A percentile compares a stretch with the other conserved stretches of the same genome.
These are phyloP conservation scores for Elsinoe necatrix DNA, from an alignment of 2,329 filamentous ascomycete species.

Conservation along the genomic window DNA sequence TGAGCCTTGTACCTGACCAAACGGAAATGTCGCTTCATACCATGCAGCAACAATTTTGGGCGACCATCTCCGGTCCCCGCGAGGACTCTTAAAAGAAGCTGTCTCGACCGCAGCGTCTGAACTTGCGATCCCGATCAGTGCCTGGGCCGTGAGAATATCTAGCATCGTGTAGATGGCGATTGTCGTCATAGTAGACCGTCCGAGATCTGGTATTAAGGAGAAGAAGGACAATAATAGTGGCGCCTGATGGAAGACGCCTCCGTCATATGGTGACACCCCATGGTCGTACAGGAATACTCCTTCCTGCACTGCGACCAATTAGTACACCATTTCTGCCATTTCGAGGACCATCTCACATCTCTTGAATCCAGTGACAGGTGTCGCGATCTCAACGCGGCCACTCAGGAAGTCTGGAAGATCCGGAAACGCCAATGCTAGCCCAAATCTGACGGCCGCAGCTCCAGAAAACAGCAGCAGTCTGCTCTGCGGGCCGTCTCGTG, in stretches of 20 bases:
- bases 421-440: constrained; percentile 74
- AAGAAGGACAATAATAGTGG: constrained; percentile 87
- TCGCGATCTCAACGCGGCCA: constrained; percentile 90
- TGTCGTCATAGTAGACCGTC: constrained; percentile 57
- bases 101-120: constrained; percentile 71
- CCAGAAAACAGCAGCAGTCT: constrained; percentile 62
- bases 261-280: constrained; percentile 94
- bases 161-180: constrained; percentile 71
- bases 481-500: constrained; percentile 38
- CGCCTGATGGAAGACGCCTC: constrained; percentile 72
- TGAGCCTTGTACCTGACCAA: not conserved
- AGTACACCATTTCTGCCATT: constrained; percentile 1
- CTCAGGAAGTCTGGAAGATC: constrained; percentile 76
- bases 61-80: constrained; percentile 66
- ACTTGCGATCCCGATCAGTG: constrained; percentile 68
- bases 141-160: constrained; percentile 74
- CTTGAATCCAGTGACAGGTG: constrained; percentile 96
- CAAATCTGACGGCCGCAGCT: constrained; percentile 68
- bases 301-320: constrained; percentile 66
- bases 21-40: too few species aligned
- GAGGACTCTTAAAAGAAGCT: constrained; percentile 66
- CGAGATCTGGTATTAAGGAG: constrained; percentile 68
- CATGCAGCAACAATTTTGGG: constrained; percentile 68
- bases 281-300: constrained; percentile 92
- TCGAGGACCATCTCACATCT: constrained; percentile 53